Evolutionary conservation across 345 rosid species (phyloP), one percentile per base, ranked within the genome.

Genomic region (Citrus cavaleriei): DNA sequence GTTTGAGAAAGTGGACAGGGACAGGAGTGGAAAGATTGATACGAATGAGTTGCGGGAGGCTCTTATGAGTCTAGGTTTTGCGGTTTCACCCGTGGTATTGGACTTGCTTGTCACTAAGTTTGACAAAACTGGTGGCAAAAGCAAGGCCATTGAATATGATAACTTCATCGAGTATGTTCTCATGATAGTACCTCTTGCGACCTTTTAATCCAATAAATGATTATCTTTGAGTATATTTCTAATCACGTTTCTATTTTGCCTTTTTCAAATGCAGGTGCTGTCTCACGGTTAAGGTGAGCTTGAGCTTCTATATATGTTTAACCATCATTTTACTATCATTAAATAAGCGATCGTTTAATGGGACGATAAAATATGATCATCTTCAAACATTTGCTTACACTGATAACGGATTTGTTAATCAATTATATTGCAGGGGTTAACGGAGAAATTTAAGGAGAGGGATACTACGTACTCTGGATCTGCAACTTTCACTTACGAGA

Each of bases 371-470:
- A 67, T 38, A 38, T 68, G 5, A 35, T 68, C 9, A 37, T 37
- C 7, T 34, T 2, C 10, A 67, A 37, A 22, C 6, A 38, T 38
- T n/a, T 22, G 21, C 32, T 42, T 69, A 2, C 55, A 42, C 21
- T 58, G 55, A 74, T 40, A 4, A 28, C 12, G 22, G 4, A 25
- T 5, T 62, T 51, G 25, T 62, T 19, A 16, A 37, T 40, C 35
- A 38, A 66, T 35, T 22, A 24, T 46, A 7, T 38, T 85, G 81
- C 90, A 95, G 98, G 98, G 99, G 60, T 83, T 95, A 34, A 92
- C 99, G 0, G 97, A 93, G 87, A 95, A 92, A 81, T 95, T 95
- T 87, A 92, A 88, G 85, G 99, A 92, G 87, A 92, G 82, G 85
- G 99, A 93, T 84, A 64, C 79, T 5, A 7, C 79, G 1, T 92